Evolutionary conservation across 345 rosid species (phyloP), one percentile per base, ranked within the genome.

Genomic region (Streptanthus diversifolius): DNA sequence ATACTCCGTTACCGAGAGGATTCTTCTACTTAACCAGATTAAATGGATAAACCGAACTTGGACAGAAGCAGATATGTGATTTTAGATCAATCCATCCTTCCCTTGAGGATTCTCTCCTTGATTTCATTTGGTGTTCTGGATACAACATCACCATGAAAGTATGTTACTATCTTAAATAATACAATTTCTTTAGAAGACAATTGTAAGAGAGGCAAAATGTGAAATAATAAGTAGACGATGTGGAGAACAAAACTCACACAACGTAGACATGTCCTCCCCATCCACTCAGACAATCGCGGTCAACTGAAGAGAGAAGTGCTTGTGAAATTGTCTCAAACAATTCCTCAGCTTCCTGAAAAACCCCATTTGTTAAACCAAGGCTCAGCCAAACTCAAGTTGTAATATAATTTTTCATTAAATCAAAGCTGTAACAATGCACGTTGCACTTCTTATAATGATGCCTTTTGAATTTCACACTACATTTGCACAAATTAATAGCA

Each of bases 261-360:
- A 93, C 80, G 72, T 91, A 93, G 75, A 91, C 91, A 59, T 89
- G 92, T 74, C 97, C 97, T 76, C 98, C 98, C 97, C 98, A 90
- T 24, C 98, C 98, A 83, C 97, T 90, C 65, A 93, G 75, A 78
- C 97, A 93, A 81, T 90, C 98, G 12, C 96, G 87, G 72, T 90
- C 97, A 8, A 93, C 95, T 1, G 98, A 93, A 45, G 98, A 79
- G 36, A 87, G 83, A 35, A 93, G 77, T 37, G 98, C 98, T 82
- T 93, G 98, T 62, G 98, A 90, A 18, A 90, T 73, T 15, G 87
- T 85, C 79, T 93, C 98, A 45, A 85, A 89, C 74, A 93, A 70
- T 62, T 93, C 96, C 74, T 89, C 98, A 1, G 95, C 78, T 83
- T 87, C 97, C 97, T 90, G 91, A 40, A 73, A 24, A 33, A 5